These are phyloP conservation scores for Aspergillus costaricaensis DNA, from an alignment of 2,329 filamentous ascomycete species.

Conservation along the genomic window DNA sequence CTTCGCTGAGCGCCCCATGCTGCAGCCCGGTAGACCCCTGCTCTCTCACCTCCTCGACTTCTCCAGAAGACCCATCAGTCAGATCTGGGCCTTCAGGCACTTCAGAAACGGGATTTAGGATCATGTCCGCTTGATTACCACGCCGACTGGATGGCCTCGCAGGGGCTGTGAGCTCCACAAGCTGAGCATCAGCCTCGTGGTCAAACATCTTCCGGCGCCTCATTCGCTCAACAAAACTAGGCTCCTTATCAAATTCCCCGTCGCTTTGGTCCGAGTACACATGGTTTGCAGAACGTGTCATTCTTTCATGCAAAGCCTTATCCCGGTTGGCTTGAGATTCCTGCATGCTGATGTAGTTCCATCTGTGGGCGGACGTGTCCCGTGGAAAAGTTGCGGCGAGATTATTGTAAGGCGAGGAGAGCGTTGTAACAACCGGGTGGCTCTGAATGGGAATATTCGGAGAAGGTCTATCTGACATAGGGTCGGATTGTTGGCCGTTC, in stretches of 20 bases:
- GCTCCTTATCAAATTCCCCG: slow-evolving; percentile 47
- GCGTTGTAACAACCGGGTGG: slow-evolving; percentile 33
- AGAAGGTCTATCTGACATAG: slow-evolving; percentile 50
- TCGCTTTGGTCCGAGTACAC: slow-evolving; percentile 41
- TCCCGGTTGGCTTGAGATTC: slow-evolving; percentile 49
- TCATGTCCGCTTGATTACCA: slow-evolving; percentile 6
- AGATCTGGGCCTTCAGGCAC: slow-evolving; percentile 10
- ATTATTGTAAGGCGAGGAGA: slow-evolving; percentile 43
- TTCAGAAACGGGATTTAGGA: slow-evolving; percentile 3
- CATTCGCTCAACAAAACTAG: slow-evolving; percentile 40
- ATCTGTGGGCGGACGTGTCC: slow-evolving; percentile 44
- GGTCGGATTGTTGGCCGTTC: slow-evolving; percentile 38
- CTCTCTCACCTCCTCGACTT: slow-evolving; percentile 20
- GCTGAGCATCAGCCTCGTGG: slow-evolving; percentile 37
- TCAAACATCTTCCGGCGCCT: slow-evolving; percentile 37
- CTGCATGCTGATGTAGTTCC: slow-evolving; percentile 49
- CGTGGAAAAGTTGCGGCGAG: slow-evolving; percentile 36
- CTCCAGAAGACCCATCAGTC: slow-evolving; percentile 12
- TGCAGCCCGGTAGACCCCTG: slow-evolving; percentile 24
- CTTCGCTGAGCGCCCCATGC: slow-evolving; percentile 38
- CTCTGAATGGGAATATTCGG: slow-evolving; percentile 50
- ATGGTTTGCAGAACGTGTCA: slow-evolving; percentile 39
- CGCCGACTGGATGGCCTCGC: slow-evolving; percentile 23
- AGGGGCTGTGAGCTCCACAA: slow-evolving; percentile 39
- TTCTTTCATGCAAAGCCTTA: slow-evolving; percentile 31